Evolutionary conservation across 768 basidiomycete genomes (phyloP).

Genomic region (Leccinum variicolor): DNA sequence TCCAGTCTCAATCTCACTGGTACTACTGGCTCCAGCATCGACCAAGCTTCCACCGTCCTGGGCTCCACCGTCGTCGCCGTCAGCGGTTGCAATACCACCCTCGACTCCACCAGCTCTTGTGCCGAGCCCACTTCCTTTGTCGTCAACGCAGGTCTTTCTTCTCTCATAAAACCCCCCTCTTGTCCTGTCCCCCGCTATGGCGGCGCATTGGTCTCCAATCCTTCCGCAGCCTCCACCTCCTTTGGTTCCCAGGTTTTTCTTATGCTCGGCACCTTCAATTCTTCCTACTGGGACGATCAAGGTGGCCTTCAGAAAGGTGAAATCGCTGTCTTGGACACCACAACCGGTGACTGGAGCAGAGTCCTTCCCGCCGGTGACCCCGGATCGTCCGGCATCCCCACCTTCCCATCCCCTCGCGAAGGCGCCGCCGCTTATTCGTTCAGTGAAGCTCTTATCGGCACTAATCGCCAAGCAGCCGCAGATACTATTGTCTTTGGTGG

Average conservation of each 20-base stretch:
- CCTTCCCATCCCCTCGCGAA: conserved; percentile 65
- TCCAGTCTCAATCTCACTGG: conserved; percentile 40
- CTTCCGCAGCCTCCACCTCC: conserved; percentile 39
- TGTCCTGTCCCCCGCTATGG: conserved; percentile 69
- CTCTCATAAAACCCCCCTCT: conserved; percentile 36
- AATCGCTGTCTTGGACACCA: conserved; percentile 64
- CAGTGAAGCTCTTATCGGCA: conserved; percentile 53
- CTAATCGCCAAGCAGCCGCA: conserved; percentile 42
- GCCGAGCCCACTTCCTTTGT: conserved; percentile 59
- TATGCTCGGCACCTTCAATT: conserved; percentile 64
- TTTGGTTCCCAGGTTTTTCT: conserved; percentile 67
- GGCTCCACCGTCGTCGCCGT: conserved; percentile 48
- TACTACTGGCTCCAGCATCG: conserved; percentile 32
- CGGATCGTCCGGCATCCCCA: conserved; percentile 34
- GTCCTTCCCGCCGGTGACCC: conserved; percentile 78
- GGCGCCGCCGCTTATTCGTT: conserved; percentile 67
- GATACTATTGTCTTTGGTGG: conserved; percentile 83
- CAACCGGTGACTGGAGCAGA: conserved; percentile 66
- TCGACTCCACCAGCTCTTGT: conserved; percentile 44
- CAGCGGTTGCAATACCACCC: conserved; percentile 57
- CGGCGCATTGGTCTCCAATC: conserved; percentile 58
- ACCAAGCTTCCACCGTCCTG: conserved; percentile 60
- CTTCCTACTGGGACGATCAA: conserved; percentile 63
- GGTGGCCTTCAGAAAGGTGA: conserved; percentile 63
- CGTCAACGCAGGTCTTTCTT: conserved; percentile 29